These are phyloP conservation scores for Kwoniella newhampshirensis DNA, from an alignment of 768 basidiomycete species.

Conservation along the genomic window DNA sequence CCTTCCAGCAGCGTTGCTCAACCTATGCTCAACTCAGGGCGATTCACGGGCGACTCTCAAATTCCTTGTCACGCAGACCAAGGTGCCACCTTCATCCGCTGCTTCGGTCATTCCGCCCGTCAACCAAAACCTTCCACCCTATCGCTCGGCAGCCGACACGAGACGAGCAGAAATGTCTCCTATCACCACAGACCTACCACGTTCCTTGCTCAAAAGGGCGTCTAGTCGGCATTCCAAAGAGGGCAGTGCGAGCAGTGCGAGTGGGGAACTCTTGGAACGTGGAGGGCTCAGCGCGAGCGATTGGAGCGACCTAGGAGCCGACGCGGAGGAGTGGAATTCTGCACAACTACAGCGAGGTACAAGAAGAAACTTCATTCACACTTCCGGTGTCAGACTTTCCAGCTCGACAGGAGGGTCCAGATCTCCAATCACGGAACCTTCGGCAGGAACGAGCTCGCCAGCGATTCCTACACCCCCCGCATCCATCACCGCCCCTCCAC, in stretches of 20 bases:
- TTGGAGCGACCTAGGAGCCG: constrained; percentile 32
- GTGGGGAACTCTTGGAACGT: constrained; percentile 35
- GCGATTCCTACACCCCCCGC: constrained; percentile 17
- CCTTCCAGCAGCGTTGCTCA: constrained; percentile 67
- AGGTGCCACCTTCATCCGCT: constrained; percentile 58
- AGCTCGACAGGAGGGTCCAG: constrained; percentile 28
- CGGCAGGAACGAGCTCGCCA: constrained; percentile 18
- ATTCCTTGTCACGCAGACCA: constrained; percentile 69
- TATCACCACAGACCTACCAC: constrained; percentile 27
- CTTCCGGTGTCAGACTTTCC: constrained; percentile 4
- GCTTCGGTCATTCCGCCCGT: constrained; percentile 65
- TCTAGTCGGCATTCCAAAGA: constrained; percentile 46
- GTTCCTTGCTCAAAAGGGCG: constrained; percentile 13
- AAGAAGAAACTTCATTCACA: background rate
- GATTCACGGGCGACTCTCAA: constrained; percentile 80
- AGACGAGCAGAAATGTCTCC: constrained; percentile 24
- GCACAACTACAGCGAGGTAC: background rate
- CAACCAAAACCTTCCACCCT: constrained; percentile 10
- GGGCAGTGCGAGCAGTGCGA: constrained; percentile 44
- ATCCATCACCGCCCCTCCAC: constrained; percentile 8
- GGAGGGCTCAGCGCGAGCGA: constrained; percentile 22
- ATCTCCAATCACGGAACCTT: constrained; percentile 29
- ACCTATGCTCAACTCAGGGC: constrained; percentile 68
- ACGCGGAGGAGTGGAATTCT: constrained; percentile 17
- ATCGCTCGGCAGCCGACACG: constrained; percentile 14